Base-by-base conservation (phyloP, 140 eudicot genomes). In the Erigeron philadelphicus region DNA sequence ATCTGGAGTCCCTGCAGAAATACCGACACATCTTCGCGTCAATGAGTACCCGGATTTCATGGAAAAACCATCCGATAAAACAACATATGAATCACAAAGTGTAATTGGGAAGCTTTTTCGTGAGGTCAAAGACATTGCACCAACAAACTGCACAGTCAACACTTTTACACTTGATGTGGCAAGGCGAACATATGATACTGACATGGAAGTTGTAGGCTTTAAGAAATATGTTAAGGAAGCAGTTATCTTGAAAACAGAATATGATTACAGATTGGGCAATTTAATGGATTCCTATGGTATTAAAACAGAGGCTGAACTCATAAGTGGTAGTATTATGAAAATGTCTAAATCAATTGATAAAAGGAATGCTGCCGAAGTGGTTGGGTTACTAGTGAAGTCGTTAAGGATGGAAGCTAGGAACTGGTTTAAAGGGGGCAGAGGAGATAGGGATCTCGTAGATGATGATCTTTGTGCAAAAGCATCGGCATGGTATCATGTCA, bases 401-500 rank as follows among this genome's bases (percentile, higher is more conserved):
- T 70, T 93, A 72, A 86, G 90, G 73, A 93, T 83, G 62, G 95
- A 86, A 72, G 98, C 93, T 7, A 65, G 93, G 61, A 70, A 78
- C 23, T 83, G 95, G 95, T 86, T 93, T 69, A 79, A 70, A 40
- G 73, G 79, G 11, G 74, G 69, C 9, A 56, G 82, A 15, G 67
- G 74, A 7, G 87, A 79, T n/a, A 16, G 38, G 3, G 82, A 75
- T 64, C 58, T 47, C 1, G 80, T 4, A 9, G 42, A 44, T 64
- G 86, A 83, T 55, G 79, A 80, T 52, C 13, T 76, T 11, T 78
- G 79, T 42, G 93, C 95, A 68, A 93, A 84, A 71, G 98, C 98
- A 8, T 93, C 96, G 0, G 98, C 98, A 6, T 93, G 98, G 96
- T 93, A 93, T 65, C 85, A 89, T 65, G 96, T 93, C 41, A 83